Base-by-base conservation (phyloP, 2,329 filamentous ascomycete genomes). In the Fusarium sp. region DNA sequence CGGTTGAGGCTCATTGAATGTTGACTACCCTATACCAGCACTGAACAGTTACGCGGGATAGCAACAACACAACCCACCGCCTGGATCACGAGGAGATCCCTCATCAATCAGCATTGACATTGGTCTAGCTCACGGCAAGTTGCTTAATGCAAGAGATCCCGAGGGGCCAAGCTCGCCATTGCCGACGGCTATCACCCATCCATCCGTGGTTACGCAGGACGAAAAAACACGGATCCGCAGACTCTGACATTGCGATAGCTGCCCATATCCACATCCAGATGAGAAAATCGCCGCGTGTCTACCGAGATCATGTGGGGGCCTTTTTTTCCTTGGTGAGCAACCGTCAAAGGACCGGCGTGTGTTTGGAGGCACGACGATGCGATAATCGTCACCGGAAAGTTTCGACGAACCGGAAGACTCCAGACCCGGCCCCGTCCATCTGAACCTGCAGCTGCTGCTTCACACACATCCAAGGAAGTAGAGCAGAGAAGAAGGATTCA, bases 341-440 rank as follows among this genome's bases (percentile, higher is more conserved):
- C 30, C 33, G 37, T 45, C 40, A 11, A 27, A 14, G 4, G 32
- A 17, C 20, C 35, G 54, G 14, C 54, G 20, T 35, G 14, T 10
- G 22, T 47, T 15, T 25, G 20, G 22, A 57, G 38, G 12, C 25
- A 27, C 50, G 22, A 54, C 25, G 40, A 64, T n/a, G 57, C n/a
- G 45, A 54, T n/a, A 40, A 54, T 54, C 32, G 22, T 20, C 17
- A 38, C 57, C 58, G 40, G 58, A 50, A 43, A 58, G 38, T 56
- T 59, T 69, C 60, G 43, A 38, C 59, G 60, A 73, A 70, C 64
- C 61, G 60, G 61, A 68, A 56, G 38, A 59, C 27, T 45, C 35
- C 61, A 56, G 47, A 54, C 60, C 56, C 33, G 43, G 35, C 22
- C 17, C 33, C 58, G 35, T 63, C 66, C 66, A 70, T 35, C 47